A percentile compares a stretch with the other conserved stretches of the same genome.
Evolutionary conservation across 2,329 filamentous ascomycete species (phyloP).

Genomic region (Trichoderma koningiopsis): DNA sequence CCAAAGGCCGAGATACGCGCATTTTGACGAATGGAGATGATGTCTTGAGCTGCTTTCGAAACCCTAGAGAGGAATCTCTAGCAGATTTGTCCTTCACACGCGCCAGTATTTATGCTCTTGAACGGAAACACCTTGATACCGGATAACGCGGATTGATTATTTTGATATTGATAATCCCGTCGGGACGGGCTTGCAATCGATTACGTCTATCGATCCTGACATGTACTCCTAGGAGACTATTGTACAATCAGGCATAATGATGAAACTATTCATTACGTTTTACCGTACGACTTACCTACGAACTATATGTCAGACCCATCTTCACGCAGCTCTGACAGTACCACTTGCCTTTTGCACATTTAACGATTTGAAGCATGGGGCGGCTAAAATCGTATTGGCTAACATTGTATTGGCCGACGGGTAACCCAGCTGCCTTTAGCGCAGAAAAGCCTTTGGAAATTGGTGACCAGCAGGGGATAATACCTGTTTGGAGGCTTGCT

Average conservation of each 20-base stretch:
- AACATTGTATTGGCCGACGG: conserved; percentile 17
- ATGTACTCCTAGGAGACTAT: neutral
- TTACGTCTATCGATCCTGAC: neutral
- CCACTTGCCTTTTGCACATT: conserved; percentile 4
- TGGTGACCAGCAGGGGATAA: neutral
- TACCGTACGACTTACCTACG: neutral
- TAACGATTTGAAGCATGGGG: neutral
- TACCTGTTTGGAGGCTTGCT: neutral
- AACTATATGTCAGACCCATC: neutral
- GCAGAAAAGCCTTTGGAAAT: neutral
- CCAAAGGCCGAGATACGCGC: neutral
- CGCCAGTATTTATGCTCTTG: neutral
- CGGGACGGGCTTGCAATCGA: neutral
- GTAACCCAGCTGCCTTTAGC: neutral
- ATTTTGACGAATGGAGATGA: neutral
- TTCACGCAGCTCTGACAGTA: neutral
- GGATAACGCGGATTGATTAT: neutral
- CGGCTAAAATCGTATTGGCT: conserved; percentile 20
- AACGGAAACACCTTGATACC: neutral
- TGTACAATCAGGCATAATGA: neutral
- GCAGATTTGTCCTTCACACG: neutral
- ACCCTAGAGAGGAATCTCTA: neutral
- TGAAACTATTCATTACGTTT: neutral
- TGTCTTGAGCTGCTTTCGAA: neutral
- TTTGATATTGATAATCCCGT: conserved; percentile 4